phyloP scores from a whole-genome alignment of 176 grass and related monocot genomes.

The Cenchrus purpureus region DNA sequence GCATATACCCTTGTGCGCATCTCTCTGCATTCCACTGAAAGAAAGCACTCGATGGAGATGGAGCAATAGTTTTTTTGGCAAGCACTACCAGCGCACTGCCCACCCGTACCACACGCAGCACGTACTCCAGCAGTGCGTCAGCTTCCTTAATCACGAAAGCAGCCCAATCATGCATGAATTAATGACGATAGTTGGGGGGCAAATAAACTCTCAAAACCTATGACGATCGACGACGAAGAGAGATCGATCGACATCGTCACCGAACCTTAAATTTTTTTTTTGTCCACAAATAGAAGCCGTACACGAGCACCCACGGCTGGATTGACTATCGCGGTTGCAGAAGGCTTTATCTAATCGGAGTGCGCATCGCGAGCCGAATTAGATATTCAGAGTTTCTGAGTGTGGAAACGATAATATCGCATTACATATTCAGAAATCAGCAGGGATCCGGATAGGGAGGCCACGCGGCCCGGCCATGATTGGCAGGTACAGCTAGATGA shows the following conservation, averaged over 20 bases:
- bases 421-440: background rate
- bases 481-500: background rate
- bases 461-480: background rate
- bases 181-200: background rate
- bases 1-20: background rate
- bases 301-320: background rate
- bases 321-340: background rate
- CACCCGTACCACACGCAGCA: background rate
- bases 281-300: conserved; percentile 1
- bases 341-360: background rate
- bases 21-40: background rate
- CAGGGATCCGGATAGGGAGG: conserved; percentile 11
- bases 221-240: background rate
- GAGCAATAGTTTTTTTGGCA: background rate
- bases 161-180: background rate
- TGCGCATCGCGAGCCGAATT: background rate
- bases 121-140: background rate
- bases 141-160: background rate
- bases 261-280: background rate
- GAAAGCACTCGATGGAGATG: background rate
- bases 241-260: background rate
- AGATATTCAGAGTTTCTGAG: background rate
- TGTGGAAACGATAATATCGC: background rate
- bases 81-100: conserved; percentile 29
- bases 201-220: background rate